A percentile compares a stretch with the other conserved stretches of the same genome.
phyloP scores from a whole-genome alignment of 148 eudicot genomes.

The Euryodendron excelsum region DNA sequence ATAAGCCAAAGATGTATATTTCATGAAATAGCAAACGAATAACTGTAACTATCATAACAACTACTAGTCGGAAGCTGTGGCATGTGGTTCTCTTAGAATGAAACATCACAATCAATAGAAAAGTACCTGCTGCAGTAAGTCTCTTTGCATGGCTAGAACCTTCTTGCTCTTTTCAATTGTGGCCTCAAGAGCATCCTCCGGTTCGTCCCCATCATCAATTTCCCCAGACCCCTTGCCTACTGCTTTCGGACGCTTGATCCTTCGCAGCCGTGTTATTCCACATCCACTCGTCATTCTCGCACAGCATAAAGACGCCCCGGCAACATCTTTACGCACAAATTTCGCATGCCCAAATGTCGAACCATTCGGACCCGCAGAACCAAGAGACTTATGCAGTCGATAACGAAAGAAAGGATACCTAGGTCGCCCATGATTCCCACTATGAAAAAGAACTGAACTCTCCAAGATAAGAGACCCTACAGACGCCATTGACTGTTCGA shows the following conservation, averaged over 20 bases:
- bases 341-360: conserved; percentile 21
- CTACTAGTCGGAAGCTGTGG: too few species aligned
- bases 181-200: conserved; percentile 68
- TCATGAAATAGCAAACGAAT: too few species aligned
- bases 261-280: conserved; percentile 22
- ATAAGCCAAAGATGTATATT: too few species aligned
- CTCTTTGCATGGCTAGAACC: conserved; percentile 65
- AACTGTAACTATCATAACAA: too few species aligned
- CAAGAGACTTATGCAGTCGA: conserved; percentile 27
- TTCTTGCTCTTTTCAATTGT: conserved; percentile 81
- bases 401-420: conserved; percentile 31
- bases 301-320: conserved; percentile 26
- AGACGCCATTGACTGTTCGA: conserved; percentile 32
- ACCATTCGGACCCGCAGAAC: conserved; percentile 26
- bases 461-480: conserved; percentile 52
- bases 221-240: conserved; percentile 32
- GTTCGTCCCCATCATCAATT: conserved; percentile 31
- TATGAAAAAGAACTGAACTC: conserved; percentile 34
- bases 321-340: conserved; percentile 20
- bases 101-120: neutral
- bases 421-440: conserved; percentile 21
- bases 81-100: too few species aligned
- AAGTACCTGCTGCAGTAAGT: conserved; percentile 66
- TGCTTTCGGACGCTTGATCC: conserved; percentile 39
- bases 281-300: conserved; percentile 27